These are phyloP conservation scores for Magnusiomyces suaveolens DNA, from an alignment of 1,139 yeast species.

Conservation along the genomic window DNA sequence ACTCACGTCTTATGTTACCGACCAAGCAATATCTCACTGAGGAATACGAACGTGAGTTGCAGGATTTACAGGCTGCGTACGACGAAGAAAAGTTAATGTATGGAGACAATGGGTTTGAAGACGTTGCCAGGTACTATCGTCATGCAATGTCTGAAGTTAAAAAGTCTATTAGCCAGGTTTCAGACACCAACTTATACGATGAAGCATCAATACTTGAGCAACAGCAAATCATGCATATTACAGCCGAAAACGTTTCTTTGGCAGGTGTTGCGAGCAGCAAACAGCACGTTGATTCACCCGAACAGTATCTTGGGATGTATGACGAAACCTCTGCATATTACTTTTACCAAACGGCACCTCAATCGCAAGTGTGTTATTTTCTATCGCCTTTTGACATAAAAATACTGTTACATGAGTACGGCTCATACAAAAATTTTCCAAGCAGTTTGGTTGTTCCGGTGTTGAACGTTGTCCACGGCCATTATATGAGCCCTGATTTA, in stretches of 20 bases:
- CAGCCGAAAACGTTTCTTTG: constrained; percentile 14
- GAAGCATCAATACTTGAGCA: constrained; percentile 11
- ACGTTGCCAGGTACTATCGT: constrained; percentile 38
- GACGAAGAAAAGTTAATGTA: constrained; percentile 10
- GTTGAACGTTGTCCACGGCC: constrained; percentile 61
- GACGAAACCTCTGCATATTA: constrained; percentile 39
- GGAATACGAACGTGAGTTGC: constrained; percentile 51
- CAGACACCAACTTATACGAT: constrained; percentile 11
- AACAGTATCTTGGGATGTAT: constrained; percentile 5
- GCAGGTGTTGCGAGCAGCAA: not conserved
- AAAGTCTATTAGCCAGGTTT: constrained; percentile 15
- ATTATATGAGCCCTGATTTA: constrained; percentile 44
- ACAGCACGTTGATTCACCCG: not conserved
- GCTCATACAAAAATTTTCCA: constrained; percentile 59
- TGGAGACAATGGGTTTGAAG: constrained; percentile 5
- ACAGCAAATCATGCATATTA: not conserved
- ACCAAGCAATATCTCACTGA: constrained; percentile 41
- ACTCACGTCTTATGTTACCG: constrained; percentile 3
- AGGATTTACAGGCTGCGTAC: constrained; percentile 32
- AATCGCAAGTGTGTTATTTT: constrained; percentile 54
- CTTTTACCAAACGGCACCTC: constrained; percentile 68
- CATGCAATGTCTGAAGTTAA: constrained; percentile 52
- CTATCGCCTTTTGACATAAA: constrained; percentile 72
- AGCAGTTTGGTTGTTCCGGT: constrained; percentile 49
- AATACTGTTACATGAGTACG: constrained; percentile 55